Conservation (phyloP, 257 asterid species). For the Ocimum tenuiflorum region DNA sequence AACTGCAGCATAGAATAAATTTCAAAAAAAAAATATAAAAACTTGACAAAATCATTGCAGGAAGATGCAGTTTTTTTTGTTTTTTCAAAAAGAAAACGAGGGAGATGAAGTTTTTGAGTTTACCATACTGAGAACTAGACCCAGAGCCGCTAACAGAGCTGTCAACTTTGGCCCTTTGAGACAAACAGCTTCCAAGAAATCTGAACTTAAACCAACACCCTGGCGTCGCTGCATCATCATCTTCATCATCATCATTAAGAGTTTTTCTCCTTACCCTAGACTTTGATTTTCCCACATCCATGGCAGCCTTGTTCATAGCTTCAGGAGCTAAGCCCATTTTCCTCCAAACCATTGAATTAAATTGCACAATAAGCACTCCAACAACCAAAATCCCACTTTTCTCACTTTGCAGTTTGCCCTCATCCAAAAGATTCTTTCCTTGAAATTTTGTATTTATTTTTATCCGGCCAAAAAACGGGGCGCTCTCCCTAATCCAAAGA, state of each 20-base stretch:
- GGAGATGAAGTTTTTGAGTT: too few species aligned
- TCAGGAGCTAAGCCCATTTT: conserved; percentile 50
- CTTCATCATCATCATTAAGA: conserved; percentile 39
- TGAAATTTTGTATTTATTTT: conserved; percentile 14
- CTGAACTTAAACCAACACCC: conserved; percentile 59
- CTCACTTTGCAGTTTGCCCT: conserved; percentile 30
- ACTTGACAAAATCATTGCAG: neutral
- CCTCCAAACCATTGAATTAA: conserved; percentile 25
- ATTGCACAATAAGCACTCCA: conserved; percentile 17
- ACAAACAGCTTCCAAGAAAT: conserved; percentile 56
- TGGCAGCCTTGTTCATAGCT: conserved; percentile 25
- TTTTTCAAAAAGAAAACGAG: too few species aligned
- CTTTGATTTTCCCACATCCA: conserved; percentile 37
- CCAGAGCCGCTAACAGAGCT: conserved; percentile 57
- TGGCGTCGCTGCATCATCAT: conserved; percentile 30
- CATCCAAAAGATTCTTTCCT: conserved; percentile 32
- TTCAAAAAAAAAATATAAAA: neutral
- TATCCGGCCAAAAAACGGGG: conserved; percentile 11
- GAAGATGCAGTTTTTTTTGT: neutral
- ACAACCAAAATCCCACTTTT: conserved; percentile 23
- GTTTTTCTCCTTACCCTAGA: conserved; percentile 34
- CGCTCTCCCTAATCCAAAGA: conserved; percentile 32
- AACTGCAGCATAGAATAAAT: neutral
- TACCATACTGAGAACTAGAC: conserved; percentile 58
- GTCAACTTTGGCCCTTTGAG: conserved; percentile 58